Conservation (phyloP, 1,139 yeast species). For the Pichia sp. region DNA sequence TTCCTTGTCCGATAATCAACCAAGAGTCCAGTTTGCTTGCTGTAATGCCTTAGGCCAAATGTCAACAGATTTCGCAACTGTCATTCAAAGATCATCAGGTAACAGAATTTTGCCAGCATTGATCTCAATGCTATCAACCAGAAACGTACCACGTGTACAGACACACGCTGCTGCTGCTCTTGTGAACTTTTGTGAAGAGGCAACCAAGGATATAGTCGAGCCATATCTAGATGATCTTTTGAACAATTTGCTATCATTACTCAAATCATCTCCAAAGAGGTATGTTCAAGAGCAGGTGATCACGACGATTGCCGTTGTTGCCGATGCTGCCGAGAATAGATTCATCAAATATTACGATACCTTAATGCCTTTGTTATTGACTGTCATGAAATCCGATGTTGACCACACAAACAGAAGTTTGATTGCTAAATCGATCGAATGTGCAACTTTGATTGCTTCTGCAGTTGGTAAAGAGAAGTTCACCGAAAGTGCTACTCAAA, state of each 20-base stretch:
- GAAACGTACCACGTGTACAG: constrained; percentile 77
- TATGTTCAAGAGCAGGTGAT: constrained; percentile 97
- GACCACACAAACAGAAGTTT: constrained; percentile 75
- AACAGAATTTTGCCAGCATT: constrained; percentile 80
- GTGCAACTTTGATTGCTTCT: constrained; percentile 86
- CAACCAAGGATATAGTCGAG: constrained; percentile 79
- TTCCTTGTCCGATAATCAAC: constrained; percentile 72
- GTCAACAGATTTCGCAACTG: constrained; percentile 94
- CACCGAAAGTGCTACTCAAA: constrained; percentile 66
- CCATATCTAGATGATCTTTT: constrained; percentile 84
- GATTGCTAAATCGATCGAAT: constrained; percentile 92
- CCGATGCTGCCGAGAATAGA: constrained; percentile 93
- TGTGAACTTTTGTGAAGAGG: constrained; percentile 91
- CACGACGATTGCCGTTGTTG: constrained; percentile 94
- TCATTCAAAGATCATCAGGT: constrained; percentile 78
- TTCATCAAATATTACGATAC: constrained; percentile 91
- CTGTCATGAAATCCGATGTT: constrained; percentile 73
- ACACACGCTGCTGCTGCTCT: constrained; percentile 98
- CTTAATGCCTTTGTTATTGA: constrained; percentile 82
- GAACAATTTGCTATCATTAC: constrained; percentile 64
- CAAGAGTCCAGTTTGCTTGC: constrained; percentile 95
- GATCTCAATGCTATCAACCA: constrained; percentile 58
- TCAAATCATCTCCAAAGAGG: constrained; percentile 73
- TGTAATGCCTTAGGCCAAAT: constrained; percentile 97
- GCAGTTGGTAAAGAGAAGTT: constrained; percentile 97